phyloP scores from a whole-genome alignment of 805 yeast genomes.

The Candida stauntonica region DNA sequence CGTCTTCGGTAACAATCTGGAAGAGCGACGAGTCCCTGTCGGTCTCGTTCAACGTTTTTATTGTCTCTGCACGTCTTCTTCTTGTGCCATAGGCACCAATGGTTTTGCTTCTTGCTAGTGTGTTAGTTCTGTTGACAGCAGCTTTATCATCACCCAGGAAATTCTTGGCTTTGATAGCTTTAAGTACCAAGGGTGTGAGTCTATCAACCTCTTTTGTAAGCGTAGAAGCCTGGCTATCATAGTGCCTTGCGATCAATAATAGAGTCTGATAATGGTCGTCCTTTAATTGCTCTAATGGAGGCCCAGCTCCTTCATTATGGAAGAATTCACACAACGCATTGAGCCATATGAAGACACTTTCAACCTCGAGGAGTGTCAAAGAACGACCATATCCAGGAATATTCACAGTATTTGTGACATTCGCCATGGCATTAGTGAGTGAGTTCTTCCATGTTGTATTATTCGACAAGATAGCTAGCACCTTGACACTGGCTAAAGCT shows the following conservation, averaged over 20 bases:
- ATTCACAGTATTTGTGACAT: constrained; percentile 34
- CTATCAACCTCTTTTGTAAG: constrained; percentile 57
- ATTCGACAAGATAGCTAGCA: constrained; percentile 26
- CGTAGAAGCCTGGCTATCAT: constrained; percentile 45
- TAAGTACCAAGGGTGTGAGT: constrained; percentile 49
- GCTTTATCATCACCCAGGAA: constrained; percentile 34
- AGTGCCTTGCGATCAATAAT: constrained; percentile 58
- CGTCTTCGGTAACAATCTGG: constrained; percentile 50
- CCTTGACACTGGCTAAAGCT: constrained; percentile 46
- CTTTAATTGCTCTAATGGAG: constrained; percentile 59
- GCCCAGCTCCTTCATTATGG: constrained; percentile 79
- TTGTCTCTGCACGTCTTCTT: constrained; percentile 44
- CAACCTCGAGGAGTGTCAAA: constrained; percentile 56
- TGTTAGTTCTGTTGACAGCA: constrained; percentile 32
- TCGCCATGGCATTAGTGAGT: constrained; percentile 45
- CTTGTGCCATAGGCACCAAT: constrained; percentile 70
- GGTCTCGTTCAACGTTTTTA: constrained; percentile 37
- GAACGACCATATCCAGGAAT: constrained; percentile 50
- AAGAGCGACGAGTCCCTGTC: constrained; percentile 37
- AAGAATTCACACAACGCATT: constrained; percentile 68
- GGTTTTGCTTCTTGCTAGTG: constrained; percentile 60
- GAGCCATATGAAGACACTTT: constrained; percentile 69
- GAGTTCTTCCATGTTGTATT: constrained; percentile 37
- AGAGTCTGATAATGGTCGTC: constrained; percentile 61
- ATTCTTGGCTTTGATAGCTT: constrained; percentile 44